Conservation (phyloP, 1,284 basidiomycete genomes). For the Blastosporella zonata region DNA sequence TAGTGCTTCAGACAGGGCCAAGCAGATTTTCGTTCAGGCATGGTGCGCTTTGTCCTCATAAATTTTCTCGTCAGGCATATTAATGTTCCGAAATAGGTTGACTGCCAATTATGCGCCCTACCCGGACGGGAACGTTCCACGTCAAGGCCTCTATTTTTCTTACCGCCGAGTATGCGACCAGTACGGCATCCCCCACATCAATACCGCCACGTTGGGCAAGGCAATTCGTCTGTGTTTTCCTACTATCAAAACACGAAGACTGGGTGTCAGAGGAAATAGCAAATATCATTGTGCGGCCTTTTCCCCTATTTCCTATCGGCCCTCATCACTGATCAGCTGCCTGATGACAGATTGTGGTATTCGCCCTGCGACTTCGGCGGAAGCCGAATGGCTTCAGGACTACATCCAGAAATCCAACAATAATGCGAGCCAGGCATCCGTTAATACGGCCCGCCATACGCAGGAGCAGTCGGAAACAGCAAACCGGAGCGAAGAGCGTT, state of each 20-base stretch:
- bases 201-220: constrained; percentile 91
- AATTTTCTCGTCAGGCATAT: constrained; percentile 16
- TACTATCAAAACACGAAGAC: constrained; percentile 87
- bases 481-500: constrained; percentile 60
- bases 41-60: constrained; percentile 49
- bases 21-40: constrained; percentile 87
- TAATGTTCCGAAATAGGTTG: constrained; percentile 49
- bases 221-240: constrained; percentile 90
- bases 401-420: constrained; percentile 88
- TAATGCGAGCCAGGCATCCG: constrained; percentile 68
- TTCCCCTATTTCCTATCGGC: constrained; percentile 29
- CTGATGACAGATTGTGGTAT: constrained; percentile 76
- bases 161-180: constrained; percentile 88
- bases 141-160: constrained; percentile 87
- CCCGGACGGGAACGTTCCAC: constrained; percentile 84
- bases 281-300: constrained; percentile 80
- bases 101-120: constrained; percentile 87
- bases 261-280: constrained; percentile 89
- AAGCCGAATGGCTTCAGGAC: constrained; percentile 87
- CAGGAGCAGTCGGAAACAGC: constrained; percentile 57
- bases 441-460: constrained; percentile 65
- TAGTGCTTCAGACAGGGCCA: constrained; percentile 82
- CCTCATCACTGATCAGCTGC: constrained; percentile 25
- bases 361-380: constrained; percentile 80
- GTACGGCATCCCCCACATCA: constrained; percentile 89